Conservation (phyloP, 768 basidiomycete genomes). For the Suillus fuscotomentosus region DNA sequence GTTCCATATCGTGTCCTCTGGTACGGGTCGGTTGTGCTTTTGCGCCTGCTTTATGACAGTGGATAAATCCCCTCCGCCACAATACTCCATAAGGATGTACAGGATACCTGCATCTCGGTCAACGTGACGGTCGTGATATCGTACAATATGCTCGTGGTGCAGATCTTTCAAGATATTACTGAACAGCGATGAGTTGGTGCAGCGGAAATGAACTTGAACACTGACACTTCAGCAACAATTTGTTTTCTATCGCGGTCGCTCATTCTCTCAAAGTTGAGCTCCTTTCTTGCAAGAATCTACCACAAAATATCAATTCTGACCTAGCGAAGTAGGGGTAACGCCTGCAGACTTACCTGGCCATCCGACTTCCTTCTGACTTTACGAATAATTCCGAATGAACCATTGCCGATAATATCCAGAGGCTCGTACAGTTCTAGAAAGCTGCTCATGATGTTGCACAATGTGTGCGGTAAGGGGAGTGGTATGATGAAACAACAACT, state of each 20-base stretch:
- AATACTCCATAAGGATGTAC: slow-evolving; percentile 99
- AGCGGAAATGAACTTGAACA: slow-evolving; percentile 11
- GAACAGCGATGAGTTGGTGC: neutral
- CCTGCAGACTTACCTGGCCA: slow-evolving; percentile 58
- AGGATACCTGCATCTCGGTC: slow-evolving; percentile 89
- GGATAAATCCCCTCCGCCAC: slow-evolving; percentile 94
- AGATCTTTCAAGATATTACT: slow-evolving; percentile 97
- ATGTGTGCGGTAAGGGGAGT: neutral
- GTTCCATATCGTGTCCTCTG: slow-evolving; percentile 94
- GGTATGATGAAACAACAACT: neutral
- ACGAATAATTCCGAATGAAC: slow-evolving; percentile 95
- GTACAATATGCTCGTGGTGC: slow-evolving; percentile 94
- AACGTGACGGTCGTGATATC: slow-evolving; percentile 89
- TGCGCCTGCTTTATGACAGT: slow-evolving; percentile 78
- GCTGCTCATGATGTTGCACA: slow-evolving; percentile 19
- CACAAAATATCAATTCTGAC: neutral
- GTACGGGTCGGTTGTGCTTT: slow-evolving; percentile 67
- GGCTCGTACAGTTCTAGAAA: slow-evolving; percentile 83
- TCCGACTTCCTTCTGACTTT: slow-evolving; percentile 88
- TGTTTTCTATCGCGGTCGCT: slow-evolving; percentile 94
- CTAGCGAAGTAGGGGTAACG: neutral
- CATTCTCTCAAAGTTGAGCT: slow-evolving; percentile 98
- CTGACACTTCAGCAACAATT: slow-evolving; percentile 97
- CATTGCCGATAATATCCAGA: slow-evolving; percentile 92
- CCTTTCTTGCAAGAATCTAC: slow-evolving; percentile 86